These are phyloP conservation scores for Penicillium atrosanguineum DNA, from an alignment of 495 filamentous ascomycete species.

Conservation along the genomic window DNA sequence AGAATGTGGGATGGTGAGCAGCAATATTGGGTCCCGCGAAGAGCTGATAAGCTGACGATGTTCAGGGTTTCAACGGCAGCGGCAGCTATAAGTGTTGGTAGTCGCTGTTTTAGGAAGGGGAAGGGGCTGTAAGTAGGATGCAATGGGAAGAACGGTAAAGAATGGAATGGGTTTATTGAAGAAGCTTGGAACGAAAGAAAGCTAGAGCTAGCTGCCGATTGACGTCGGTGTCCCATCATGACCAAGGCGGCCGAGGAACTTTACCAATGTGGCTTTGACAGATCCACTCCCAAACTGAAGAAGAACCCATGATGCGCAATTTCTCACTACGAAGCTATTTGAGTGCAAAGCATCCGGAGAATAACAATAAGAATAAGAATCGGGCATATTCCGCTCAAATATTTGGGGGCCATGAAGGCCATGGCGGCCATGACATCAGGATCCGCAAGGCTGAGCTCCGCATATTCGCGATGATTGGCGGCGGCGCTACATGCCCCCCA, in stretches of 20 bases:
- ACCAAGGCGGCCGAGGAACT: neutral
- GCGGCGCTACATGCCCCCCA: neutral
- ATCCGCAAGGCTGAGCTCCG: neutral
- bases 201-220: neutral
- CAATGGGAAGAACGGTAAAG: neutral
- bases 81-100: neutral
- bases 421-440: neutral
- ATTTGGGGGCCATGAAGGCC: neutral
- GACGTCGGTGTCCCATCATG: neutral
- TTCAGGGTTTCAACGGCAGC: neutral
- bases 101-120: too few species aligned
- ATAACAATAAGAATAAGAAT: neutral
- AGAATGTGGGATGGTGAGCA: neutral
- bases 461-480: neutral
- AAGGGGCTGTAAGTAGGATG: neutral
- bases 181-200: neutral
- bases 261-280: neutral
- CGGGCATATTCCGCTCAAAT: neutral
- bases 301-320: neutral
- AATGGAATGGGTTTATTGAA: neutral
- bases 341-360: neutral
- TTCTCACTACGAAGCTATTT: neutral
- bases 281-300: neutral
- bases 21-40: neutral
- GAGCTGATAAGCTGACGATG: neutral